Conservation (phyloP, 2,329 filamentous ascomycete species). For the Thermomyces lanuginosus region DNA sequence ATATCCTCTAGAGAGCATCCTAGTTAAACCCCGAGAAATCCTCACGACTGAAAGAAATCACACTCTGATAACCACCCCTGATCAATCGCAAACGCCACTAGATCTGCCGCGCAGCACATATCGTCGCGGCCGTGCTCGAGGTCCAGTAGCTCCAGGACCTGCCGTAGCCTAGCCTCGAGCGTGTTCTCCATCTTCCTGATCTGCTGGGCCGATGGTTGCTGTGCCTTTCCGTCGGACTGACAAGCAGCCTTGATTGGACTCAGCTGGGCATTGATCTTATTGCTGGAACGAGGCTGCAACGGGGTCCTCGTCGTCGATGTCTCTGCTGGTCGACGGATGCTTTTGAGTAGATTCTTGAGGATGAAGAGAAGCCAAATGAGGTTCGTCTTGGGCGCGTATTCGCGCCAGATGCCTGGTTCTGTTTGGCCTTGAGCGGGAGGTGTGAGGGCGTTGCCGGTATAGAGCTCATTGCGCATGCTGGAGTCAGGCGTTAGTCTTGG, state of each 20-base stretch:
- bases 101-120: constrained; percentile 27
- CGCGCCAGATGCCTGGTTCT: constrained; percentile 33
- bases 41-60: constrained; percentile 19
- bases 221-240: no score
- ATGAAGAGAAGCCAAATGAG: constrained; percentile 48
- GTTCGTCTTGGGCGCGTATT: constrained; percentile 45
- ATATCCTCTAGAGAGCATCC: not conserved
- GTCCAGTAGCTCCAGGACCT: constrained; percentile 21
- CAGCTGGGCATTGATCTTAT: no score
- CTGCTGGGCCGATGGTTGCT: constrained; percentile 7
- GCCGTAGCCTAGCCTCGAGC: constrained; percentile 17
- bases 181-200: constrained; percentile 17
- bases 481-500: constrained; percentile 3
- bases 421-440: no score
- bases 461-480: constrained; percentile 27
- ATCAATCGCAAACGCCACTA: constrained; percentile 29
- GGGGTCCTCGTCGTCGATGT: constrained; percentile 7
- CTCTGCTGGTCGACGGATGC: constrained; percentile 10
- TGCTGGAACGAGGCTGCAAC: no score
- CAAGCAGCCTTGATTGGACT: no score
- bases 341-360: constrained; percentile 38
- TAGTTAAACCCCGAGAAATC: not conserved
- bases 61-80: constrained; percentile 24
- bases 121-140: constrained; percentile 23
- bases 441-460: constrained; percentile 28